Conservation (phyloP, 805 yeast genomes). For the Candida dendrica region DNA sequence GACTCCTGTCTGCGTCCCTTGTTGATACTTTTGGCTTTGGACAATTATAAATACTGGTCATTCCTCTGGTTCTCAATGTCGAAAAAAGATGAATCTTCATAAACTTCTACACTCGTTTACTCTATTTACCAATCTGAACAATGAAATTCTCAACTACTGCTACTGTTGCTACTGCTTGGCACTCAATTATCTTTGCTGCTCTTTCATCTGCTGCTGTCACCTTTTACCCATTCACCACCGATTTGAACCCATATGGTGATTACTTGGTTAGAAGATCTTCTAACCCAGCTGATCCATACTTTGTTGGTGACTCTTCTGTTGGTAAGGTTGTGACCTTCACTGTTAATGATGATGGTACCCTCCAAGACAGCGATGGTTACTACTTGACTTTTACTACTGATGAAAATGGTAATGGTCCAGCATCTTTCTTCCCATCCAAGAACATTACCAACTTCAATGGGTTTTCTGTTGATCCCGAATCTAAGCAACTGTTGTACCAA, state of each 20-base stretch:
- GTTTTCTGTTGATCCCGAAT: background rate
- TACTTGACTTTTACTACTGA: background rate
- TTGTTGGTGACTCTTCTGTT: background rate
- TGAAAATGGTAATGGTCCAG: background rate
- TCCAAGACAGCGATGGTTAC: background rate
- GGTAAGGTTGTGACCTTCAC: background rate
- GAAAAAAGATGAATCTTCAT: too few relatives aligned
- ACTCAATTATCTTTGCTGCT: background rate
- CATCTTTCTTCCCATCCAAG: background rate
- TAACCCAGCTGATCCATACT: background rate
- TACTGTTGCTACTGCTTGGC: background rate
- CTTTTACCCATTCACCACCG: background rate
- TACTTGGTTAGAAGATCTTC: background rate
- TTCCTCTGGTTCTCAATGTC: too few relatives aligned
- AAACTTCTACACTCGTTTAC: background rate
- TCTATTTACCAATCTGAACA: too few relatives aligned
- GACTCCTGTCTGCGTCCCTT: too few relatives aligned
- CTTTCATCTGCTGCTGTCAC: background rate
- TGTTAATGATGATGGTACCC: background rate
- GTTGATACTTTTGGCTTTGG: too few relatives aligned
- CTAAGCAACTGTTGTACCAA: background rate
- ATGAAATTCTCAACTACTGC: background rate
- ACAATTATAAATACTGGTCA: too few relatives aligned
- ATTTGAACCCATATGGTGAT: background rate
- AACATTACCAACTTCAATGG: background rate